Evolutionary conservation across 352 stramenopile species (phyloP), one percentile per base, ranked within the genome.

Genomic region (Phytophthora boehmeriae): DNA sequence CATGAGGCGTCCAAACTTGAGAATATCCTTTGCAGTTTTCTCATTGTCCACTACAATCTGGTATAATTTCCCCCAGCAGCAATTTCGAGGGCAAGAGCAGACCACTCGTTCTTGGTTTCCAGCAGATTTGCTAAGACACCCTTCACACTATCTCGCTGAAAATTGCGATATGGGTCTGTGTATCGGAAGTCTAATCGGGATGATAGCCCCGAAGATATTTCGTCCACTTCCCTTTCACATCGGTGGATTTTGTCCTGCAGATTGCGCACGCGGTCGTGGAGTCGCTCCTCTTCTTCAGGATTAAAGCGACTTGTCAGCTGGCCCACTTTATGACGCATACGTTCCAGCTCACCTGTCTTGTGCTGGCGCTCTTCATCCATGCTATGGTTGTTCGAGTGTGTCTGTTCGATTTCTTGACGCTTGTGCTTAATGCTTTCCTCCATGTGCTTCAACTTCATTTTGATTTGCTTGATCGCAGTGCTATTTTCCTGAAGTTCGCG

Each of bases 1-100:
- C 79, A 96, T 87, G 2, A 99, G 76, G 38, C 97, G 93, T 8
- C 97, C 97, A 59, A 98, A 97, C 64, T 98, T 93, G 13, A 99
- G 81, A 39, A 99, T 95, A 20, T 97, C 91, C 73, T 99, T 99
- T 17, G 97, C 97, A 14, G 97, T 99, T 35, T 98, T 92, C 30
- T 98, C 97, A 64, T 98, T 98, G 67, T 99, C 97, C 16, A 99
- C 97, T 23, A 99, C 97, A 34, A 99, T 96, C 71, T 99, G 96
- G 66, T 98, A 99, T 8, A 99, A 78, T 60, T 98, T 32, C 97
- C 97, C 34, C 98, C 98, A 5, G 97, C 97, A 23, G 93, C 96
- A 47, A 99, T 98, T 77, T 99, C 98, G 1, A 99, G 77, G 14
- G 97, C 97, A 13, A 98, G 98, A 13, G 96, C 89, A 57, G 96